Percentiles rank a stretch among this genome's conserved stretches.
Evolutionary conservation across 768 basidiomycete species (phyloP).

Genomic region (Boletellus sp.): DNA sequence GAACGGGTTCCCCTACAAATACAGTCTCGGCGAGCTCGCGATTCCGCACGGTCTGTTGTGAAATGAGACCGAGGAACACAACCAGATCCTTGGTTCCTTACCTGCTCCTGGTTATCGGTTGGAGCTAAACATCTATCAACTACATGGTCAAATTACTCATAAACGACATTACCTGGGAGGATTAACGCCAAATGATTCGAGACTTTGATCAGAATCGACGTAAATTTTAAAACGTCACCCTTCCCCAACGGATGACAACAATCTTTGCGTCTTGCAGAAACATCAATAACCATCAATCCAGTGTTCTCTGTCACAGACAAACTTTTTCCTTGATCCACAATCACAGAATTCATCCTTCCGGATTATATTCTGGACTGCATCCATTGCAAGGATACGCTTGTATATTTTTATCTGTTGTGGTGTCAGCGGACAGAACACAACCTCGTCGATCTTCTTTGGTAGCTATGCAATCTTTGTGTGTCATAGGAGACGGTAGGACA

Average conservation of each 20-base stretch:
- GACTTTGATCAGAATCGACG: constrained; percentile 79
- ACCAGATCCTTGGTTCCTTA: constrained; percentile 15
- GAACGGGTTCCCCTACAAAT: constrained; percentile 55
- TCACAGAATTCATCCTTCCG: constrained; percentile 67
- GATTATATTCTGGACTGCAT: constrained; percentile 67
- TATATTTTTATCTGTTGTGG: constrained; percentile 68
- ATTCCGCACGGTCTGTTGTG: constrained; percentile 45
- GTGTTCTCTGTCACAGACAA: constrained; percentile 16
- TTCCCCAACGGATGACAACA: constrained; percentile 48
- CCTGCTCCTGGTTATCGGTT: constrained; percentile 68
- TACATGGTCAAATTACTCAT: background rate
- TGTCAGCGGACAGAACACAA: constrained; percentile 91
- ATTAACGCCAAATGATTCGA: constrained; percentile 88
- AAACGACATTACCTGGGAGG: constrained; percentile 57
- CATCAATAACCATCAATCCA: background rate
- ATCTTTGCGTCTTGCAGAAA: constrained; percentile 50
- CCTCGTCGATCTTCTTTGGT: constrained; percentile 83
- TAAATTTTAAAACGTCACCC: constrained; percentile 67
- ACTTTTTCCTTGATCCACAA: constrained; percentile 65
- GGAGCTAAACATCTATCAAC: constrained; percentile 44
- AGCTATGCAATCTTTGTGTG: constrained; percentile 43
- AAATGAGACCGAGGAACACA: background rate
- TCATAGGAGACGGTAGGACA: background rate
- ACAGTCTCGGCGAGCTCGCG: constrained; percentile 57
- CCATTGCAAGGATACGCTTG: constrained; percentile 60